These are phyloP conservation scores for Pachyrhizus erosus DNA, from an alignment of 306 rosid genomes.

Conservation along the genomic window DNA sequence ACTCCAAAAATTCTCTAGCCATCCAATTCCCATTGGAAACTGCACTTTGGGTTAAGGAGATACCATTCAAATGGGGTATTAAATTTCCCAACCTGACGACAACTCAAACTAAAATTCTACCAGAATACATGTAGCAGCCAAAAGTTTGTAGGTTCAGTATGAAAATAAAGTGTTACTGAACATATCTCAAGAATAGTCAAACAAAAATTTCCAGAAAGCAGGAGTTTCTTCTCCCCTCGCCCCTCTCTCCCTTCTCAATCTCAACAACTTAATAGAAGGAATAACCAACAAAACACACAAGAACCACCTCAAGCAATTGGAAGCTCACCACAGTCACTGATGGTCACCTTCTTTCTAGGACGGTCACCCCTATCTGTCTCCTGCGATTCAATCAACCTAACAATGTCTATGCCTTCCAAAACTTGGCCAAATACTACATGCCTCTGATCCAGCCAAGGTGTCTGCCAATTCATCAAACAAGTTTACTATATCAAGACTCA, in stretches of 20 bases:
- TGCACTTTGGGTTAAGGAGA: conserved; percentile 26
- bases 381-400: conserved; percentile 78
- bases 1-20: conserved; percentile 11
- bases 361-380: conserved; percentile 96
- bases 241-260: not conserved
- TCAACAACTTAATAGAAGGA: conserved; percentile 27
- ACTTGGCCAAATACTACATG: conserved; percentile 99
- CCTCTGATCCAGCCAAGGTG: conserved; percentile 93
- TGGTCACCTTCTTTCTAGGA: conserved; percentile 86
- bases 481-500: conserved; percentile 30
- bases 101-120: conserved; percentile 28
- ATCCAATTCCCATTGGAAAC: conserved; percentile 15
- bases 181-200: conserved; percentile 31
- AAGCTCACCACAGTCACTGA: conserved; percentile 86
- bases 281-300: not conserved
- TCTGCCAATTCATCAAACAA: conserved; percentile 60
- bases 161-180: conserved; percentile 31
- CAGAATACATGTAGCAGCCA: conserved; percentile 30
- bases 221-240: not conserved
- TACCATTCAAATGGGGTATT: conserved; percentile 25
- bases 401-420: conserved; percentile 90
- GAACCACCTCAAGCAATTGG: conserved; percentile 66
- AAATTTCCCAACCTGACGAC: conserved; percentile 12
- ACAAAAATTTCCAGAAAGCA: conserved; percentile 19
- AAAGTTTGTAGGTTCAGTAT: conserved; percentile 26